A percentile compares a stretch with the other conserved stretches of the same genome.
Conservation (phyloP, 805 yeast species). For the Zygotorulaspora danielsina region DNA sequence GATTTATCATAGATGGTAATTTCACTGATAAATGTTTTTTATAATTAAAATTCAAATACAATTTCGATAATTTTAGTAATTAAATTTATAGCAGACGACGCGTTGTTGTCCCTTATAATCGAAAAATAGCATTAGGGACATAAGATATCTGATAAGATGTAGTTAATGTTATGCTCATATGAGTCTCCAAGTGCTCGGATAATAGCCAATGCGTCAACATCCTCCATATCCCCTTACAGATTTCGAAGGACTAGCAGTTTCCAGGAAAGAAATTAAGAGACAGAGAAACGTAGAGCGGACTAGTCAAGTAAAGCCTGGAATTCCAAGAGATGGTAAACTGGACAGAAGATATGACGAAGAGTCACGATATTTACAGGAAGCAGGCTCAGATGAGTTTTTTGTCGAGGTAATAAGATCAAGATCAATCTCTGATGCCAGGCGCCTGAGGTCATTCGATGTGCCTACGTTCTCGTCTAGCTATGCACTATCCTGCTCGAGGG, state of each 20-base stretch:
- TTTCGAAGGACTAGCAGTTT: no score
- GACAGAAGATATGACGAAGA: neutral
- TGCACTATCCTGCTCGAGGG: neutral
- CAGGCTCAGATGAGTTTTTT: constrained; percentile 4
- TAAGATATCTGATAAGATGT: no score
- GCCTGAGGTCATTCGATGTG: neutral
- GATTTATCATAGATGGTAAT: no score
- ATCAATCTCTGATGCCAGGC: neutral
- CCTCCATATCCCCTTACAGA: no score
- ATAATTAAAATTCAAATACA: neutral
- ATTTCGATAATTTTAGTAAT: neutral
- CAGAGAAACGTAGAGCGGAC: neutral
- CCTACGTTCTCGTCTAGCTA: neutral
- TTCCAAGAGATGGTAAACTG: neutral
- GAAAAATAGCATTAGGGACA: no score
- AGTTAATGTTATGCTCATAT: no score
- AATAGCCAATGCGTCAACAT: no score
- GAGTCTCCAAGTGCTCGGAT: no score
- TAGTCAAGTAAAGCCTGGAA: neutral
- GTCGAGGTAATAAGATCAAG: constrained; percentile 5
- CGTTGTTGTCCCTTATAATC: no score
- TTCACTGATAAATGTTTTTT: neutral
- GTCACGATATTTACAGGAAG: neutral
- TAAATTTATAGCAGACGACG: no score
- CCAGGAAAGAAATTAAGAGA: no score